Percentiles rank a stretch among this genome's conserved stretches.
These are phyloP conservation scores for Rutstroemia sp. DNA, from an alignment of 2,329 filamentous ascomycete genomes.

Conservation along the genomic window DNA sequence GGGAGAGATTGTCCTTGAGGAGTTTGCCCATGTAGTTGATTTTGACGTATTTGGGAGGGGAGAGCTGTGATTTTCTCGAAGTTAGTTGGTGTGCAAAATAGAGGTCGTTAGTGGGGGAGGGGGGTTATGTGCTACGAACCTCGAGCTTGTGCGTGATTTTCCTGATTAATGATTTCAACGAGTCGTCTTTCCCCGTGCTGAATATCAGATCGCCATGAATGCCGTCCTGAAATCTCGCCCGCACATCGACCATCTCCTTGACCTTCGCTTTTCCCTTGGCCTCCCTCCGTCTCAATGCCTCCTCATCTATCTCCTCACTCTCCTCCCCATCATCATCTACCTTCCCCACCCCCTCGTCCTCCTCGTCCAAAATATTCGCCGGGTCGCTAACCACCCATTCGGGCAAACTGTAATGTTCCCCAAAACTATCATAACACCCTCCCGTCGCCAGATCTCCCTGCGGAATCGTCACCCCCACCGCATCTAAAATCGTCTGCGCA, in stretches of 20 bases:
- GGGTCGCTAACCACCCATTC: constrained; percentile 58
- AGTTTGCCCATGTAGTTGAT: constrained; percentile 78
- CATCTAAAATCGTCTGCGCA: constrained; percentile 74
- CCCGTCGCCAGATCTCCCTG: constrained; percentile 63
- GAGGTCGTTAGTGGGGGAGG: no score
- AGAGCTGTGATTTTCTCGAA: constrained; percentile 36
- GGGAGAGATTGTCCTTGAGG: constrained; percentile 58
- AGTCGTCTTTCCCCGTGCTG: constrained; percentile 49
- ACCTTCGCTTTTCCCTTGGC: constrained; percentile 34
- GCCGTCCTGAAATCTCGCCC: constrained; percentile 28
- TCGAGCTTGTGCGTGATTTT: constrained; percentile 56
- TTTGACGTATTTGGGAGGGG: constrained; percentile 51
- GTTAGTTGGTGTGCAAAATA: no score
- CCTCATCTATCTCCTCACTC: constrained; percentile 22
- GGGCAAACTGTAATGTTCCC: constrained; percentile 62
- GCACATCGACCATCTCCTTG: constrained; percentile 21
- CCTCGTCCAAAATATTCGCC: constrained; percentile 13
- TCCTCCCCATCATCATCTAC: constrained; percentile 20
- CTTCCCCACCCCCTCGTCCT: constrained; percentile 27
- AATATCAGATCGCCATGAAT: constrained; percentile 57
- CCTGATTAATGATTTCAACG: constrained; percentile 54
- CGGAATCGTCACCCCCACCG: constrained; percentile 67
- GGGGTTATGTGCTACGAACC: constrained; percentile 38
- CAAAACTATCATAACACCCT: constrained; percentile 61
- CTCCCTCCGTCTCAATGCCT: constrained; percentile 43